Conservation (phyloP, 805 yeast species). For the Lipomyces yamanashiensis region DNA sequence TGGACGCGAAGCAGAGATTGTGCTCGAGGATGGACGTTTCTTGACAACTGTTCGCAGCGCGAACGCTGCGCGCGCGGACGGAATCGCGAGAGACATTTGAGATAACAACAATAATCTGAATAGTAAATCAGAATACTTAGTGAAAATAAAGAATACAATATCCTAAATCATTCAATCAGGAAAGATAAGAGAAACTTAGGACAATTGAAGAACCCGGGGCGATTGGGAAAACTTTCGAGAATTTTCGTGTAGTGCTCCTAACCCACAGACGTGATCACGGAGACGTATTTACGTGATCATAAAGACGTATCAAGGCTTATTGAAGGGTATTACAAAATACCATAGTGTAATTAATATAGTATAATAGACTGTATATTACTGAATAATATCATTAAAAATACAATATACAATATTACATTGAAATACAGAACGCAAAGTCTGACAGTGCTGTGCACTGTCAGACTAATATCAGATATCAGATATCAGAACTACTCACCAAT, state of each 20-base stretch:
- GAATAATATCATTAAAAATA: no score
- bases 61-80: conserved; percentile 17
- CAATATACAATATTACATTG: no score
- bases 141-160: not conserved
- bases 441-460: no score
- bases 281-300: not conserved
- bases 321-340: no score
- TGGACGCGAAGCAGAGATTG: conserved; percentile 6
- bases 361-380: no score
- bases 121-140: not conserved
- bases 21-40: conserved; percentile 8
- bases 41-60: conserved; percentile 13
- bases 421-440: no score
- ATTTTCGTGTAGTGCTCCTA: conserved; percentile 13
- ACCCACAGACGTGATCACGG: conserved; percentile 14
- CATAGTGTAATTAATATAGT: no score
- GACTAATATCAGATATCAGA: no score
- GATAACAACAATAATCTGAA: not conserved
- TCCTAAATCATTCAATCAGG: not conserved
- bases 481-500: no score
- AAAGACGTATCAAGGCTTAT: not conserved
- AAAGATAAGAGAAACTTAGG: not conserved
- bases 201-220: not conserved
- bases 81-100: conserved; percentile 17
- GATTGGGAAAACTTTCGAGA: conserved; percentile 5